phyloP scores from a whole-genome alignment of 257 asterid species.

The Gentiana macrophylla region DNA sequence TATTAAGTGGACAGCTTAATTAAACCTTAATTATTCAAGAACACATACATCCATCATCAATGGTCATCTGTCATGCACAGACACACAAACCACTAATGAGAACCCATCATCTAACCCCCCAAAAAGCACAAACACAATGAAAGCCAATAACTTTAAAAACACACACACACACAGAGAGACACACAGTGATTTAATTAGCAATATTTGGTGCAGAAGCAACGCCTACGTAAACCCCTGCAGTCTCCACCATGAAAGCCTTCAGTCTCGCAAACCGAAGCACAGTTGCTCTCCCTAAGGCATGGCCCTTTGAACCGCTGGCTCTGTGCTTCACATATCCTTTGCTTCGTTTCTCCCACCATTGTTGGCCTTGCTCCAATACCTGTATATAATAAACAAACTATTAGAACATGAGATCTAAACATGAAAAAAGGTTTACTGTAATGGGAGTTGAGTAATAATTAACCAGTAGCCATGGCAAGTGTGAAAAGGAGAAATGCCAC shows the following conservation, averaged over 20 bases:
- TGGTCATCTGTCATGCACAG: background rate
- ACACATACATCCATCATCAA: background rate
- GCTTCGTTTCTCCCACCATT: conserved; percentile 3
- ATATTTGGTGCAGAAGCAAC: conserved; percentile 21
- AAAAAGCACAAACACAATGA: too few species aligned
- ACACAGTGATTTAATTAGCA: conserved; percentile 2
- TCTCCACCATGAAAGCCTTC: conserved; percentile 28
- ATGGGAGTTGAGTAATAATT: too few species aligned
- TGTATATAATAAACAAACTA: too few species aligned
- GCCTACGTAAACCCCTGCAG: conserved; percentile 24
- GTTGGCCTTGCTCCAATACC: background rate
- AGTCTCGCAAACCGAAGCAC: conserved; percentile 16
- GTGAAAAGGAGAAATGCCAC: conserved; percentile 10
- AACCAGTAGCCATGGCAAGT: conserved; percentile 14
- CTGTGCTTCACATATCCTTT: conserved; percentile 14
- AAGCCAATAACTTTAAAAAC: too few species aligned
- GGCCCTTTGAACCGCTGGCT: conserved; percentile 15
- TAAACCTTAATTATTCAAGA: background rate
- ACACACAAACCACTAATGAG: background rate
- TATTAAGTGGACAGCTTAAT: too few species aligned
- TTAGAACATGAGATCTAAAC: too few species aligned
- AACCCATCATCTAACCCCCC: too few species aligned
- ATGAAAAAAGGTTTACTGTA: too few species aligned
- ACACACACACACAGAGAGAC: background rate
- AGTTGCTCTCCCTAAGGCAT: conserved; percentile 15